Conservation (phyloP, 176 grass and related monocot species). For the Thalia dealbata region DNA sequence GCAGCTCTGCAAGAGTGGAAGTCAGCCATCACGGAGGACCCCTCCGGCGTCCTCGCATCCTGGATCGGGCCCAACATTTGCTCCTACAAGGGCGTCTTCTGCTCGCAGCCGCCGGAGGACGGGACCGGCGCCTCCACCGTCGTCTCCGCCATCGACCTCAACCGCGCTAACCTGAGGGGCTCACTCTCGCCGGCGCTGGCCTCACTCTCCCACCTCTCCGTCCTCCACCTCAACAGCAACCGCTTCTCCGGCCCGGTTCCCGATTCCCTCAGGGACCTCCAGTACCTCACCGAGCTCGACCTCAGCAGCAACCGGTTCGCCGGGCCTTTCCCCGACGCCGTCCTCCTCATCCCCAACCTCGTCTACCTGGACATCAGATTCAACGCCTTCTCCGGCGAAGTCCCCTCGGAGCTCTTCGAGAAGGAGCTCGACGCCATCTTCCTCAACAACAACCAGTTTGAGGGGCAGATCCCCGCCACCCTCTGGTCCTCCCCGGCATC, state of each 20-base stretch:
- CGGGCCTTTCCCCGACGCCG: constrained; percentile 46
- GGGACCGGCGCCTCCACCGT: constrained; percentile 9
- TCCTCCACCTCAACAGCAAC: constrained; percentile 93
- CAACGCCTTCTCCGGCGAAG: constrained; percentile 68
- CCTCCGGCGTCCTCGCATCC: constrained; percentile 37
- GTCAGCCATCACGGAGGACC: constrained; percentile 59
- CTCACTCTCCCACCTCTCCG: constrained; percentile 57
- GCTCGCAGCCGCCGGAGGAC: constrained; percentile 50
- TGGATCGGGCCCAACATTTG: constrained; percentile 74
- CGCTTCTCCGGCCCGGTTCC: constrained; percentile 47
- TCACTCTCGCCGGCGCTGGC: constrained; percentile 52
- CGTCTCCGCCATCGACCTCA: constrained; percentile 79
- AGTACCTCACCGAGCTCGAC: constrained; percentile 78
- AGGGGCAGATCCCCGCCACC: constrained; percentile 53
- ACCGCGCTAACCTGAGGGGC: constrained; percentile 54
- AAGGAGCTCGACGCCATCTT: constrained; percentile 74
- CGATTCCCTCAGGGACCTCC: constrained; percentile 46
- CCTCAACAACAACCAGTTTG: constrained; percentile 86
- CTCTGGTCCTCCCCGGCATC: constrained; percentile 69
- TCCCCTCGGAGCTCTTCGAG: constrained; percentile 48
- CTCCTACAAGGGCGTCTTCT: constrained; percentile 75
- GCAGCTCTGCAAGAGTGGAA: constrained; percentile 62
- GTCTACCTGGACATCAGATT: constrained; percentile 83
- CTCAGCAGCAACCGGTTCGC: constrained; percentile 81
- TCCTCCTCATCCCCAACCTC: constrained; percentile 46